phyloP scores from a whole-genome alignment of 208 protist species.

The Sergeia podlipaevii region DNA sequence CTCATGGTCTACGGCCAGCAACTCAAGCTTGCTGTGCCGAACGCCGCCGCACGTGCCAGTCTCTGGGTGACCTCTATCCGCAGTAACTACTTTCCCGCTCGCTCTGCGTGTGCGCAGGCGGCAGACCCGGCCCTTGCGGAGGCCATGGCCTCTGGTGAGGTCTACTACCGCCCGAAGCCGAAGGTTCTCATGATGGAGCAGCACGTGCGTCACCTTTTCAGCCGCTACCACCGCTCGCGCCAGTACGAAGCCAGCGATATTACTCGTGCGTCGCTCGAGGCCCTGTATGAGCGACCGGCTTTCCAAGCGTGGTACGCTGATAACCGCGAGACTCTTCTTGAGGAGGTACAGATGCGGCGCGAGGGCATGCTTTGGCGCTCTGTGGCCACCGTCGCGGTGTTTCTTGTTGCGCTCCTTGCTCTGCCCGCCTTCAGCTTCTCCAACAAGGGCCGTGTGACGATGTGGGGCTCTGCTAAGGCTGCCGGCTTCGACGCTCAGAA shows the following conservation, averaged over 20 bases:
- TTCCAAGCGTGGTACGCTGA: slow-evolving; percentile 57
- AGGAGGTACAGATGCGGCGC: slow-evolving; percentile 30
- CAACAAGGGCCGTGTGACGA: slow-evolving; percentile 17
- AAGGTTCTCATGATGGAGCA: slow-evolving; percentile 5
- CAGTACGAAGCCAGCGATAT: slow-evolving; percentile 25
- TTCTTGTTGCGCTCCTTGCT: slow-evolving; percentile 29
- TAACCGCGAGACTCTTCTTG: slow-evolving; percentile 39
- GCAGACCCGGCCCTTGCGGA: neutral
- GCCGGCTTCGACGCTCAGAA: slow-evolving; percentile 1
- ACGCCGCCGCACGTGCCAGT: neutral
- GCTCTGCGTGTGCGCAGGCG: neutral
- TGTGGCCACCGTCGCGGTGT: slow-evolving; percentile 22
- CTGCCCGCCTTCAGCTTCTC: slow-evolving; percentile 65
- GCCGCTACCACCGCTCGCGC: slow-evolving; percentile 9
- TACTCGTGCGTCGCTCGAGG: slow-evolving; percentile 38
- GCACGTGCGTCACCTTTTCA: slow-evolving; percentile 16
- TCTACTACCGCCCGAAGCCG: slow-evolving; percentile 10
- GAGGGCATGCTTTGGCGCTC: slow-evolving; percentile 26
- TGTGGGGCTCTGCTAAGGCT: slow-evolving; percentile 11
- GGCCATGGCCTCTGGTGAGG: slow-evolving; percentile 16
- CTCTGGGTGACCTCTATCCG: slow-evolving; percentile 6
- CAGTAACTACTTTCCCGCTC: neutral
- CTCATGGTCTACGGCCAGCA: neutral
- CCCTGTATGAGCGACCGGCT: slow-evolving; percentile 35
- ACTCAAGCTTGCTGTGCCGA: slow-evolving; percentile 2